These are phyloP conservation scores for Rutstroemia sydowiana DNA, from an alignment of 2,329 filamentous ascomycete species.

Conservation along the genomic window DNA sequence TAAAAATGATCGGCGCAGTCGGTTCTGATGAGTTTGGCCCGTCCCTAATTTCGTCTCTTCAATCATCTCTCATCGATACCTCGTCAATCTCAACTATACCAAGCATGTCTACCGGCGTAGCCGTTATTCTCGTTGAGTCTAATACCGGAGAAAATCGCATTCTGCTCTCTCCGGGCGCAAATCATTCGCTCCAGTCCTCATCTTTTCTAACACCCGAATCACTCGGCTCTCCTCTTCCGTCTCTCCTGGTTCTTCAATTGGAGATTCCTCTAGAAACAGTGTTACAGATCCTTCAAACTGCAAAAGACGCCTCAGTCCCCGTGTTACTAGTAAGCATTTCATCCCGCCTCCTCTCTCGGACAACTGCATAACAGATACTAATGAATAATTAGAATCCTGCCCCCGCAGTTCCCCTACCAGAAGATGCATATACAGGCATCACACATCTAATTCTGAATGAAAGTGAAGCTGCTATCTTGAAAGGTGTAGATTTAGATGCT, in stretches of 20 bases:
- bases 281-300: constrained; percentile 49
- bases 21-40: constrained; percentile 46
- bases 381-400: too few species aligned
- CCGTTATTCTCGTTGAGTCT: constrained; percentile 70
- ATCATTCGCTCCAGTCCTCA: constrained; percentile 39
- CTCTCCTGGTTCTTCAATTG: constrained; percentile 69
- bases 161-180: constrained; percentile 65
- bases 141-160: constrained; percentile 70
- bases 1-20: constrained; percentile 69
- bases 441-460: constrained; percentile 85
- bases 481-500: constrained; percentile 37
- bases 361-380: too few species aligned
- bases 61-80: constrained; percentile 55
- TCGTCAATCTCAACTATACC: constrained; percentile 41
- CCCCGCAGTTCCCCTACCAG: constrained; percentile 62
- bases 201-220: constrained; percentile 32
- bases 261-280: constrained; percentile 65
- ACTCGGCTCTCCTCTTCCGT: constrained; percentile 39
- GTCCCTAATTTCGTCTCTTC: constrained; percentile 50
- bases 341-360: too few species aligned
- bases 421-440: constrained; percentile 57
- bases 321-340: too few species aligned
- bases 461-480: constrained; percentile 73
- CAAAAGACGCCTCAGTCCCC: constrained; percentile 41
- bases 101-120: constrained; percentile 56